A percentile compares a stretch with the other conserved stretches of the same genome.
These are phyloP conservation scores for Neofusicoccum umdonicola DNA, from an alignment of 2,329 filamentous ascomycete genomes.

Conservation along the genomic window DNA sequence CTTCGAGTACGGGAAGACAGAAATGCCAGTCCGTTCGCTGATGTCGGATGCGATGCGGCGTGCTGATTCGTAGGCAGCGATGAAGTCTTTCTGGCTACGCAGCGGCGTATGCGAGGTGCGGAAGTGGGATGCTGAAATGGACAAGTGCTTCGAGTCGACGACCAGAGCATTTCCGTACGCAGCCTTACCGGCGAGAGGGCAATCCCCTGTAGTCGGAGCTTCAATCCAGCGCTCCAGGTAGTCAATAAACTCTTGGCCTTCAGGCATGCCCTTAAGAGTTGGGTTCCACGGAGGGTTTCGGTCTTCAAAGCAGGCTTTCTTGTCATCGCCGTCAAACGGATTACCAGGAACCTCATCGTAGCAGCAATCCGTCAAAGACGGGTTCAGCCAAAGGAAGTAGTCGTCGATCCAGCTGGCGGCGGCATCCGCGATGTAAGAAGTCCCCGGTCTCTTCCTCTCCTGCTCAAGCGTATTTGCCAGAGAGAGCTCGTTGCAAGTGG, in stretches of 20 bases:
- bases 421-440: constrained; percentile 84
- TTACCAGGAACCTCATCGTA: constrained; percentile 49
- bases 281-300: constrained; percentile 84
- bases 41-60: constrained; percentile 82
- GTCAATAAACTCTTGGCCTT: constrained; percentile 83
- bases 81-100: constrained; percentile 87
- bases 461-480: constrained; percentile 89
- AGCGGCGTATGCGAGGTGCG: constrained; percentile 85
- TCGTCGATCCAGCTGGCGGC: constrained; percentile 97
- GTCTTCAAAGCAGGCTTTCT: constrained; percentile 71
- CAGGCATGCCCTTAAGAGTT: constrained; percentile 85
- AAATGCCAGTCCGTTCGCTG: constrained; percentile 65
- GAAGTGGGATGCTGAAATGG: constrained; percentile 83
- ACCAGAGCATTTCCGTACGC: constrained; percentile 84
- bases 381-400: constrained; percentile 95
- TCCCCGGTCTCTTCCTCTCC: constrained; percentile 82
- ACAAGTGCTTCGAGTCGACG: constrained; percentile 64
- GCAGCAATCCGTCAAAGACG: constrained; percentile 70
- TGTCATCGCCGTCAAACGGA: constrained; percentile 22
- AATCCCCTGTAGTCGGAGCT: constrained; percentile 76
- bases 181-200: constrained; percentile 83
- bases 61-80: constrained; percentile 82
- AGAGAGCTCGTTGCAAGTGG: constrained; percentile 79
- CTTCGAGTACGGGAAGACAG: constrained; percentile 94
- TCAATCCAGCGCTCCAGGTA: constrained; percentile 82